These are phyloP conservation scores for Melampsora larici-populina DNA, from an alignment of 1,284 basidiomycete species.

Conservation along the genomic window DNA sequence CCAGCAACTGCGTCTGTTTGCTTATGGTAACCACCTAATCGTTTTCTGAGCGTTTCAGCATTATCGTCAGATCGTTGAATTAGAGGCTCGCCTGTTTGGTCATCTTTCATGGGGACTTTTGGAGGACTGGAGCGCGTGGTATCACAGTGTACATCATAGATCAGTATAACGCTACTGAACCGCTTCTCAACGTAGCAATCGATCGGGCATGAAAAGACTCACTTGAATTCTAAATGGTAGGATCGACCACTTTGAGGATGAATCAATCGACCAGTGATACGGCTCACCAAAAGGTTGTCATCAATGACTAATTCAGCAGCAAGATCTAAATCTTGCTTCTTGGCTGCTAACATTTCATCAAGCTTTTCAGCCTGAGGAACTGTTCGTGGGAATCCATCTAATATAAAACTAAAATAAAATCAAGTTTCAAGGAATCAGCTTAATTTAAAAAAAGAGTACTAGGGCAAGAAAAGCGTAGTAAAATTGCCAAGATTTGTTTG, in stretches of 20 bases:
- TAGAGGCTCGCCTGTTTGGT: conserved; percentile 89
- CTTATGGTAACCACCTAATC: conserved; percentile 76
- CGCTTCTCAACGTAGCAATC: not conserved
- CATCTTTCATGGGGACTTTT: conserved; percentile 90
- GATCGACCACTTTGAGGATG: conserved; percentile 83
- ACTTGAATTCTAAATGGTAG: conserved; percentile 95
- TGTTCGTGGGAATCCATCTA: conserved; percentile 97
- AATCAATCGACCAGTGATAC: conserved; percentile 92
- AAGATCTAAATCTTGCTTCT: conserved; percentile 78
- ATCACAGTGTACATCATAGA: not conserved
- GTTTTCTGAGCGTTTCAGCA: conserved; percentile 80
- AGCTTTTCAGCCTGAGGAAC: conserved; percentile 97
- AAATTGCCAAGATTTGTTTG: not conserved
- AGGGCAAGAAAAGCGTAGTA: not conserved
- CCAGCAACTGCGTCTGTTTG: conserved; percentile 54
- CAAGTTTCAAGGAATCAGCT: not conserved
- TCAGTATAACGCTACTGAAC: not conserved
- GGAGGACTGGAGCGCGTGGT: conserved; percentile 66
- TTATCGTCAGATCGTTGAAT: conserved; percentile 58
- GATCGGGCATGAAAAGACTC: conserved; percentile 54
- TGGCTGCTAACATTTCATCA: conserved; percentile 76
- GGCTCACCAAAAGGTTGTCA: conserved; percentile 90
- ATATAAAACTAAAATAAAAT: conserved; percentile 73
- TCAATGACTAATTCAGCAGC: conserved; percentile 89
- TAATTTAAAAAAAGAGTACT: not conserved